Conservation (phyloP, 345 rosid genomes). For the Luvunga scandens region DNA sequence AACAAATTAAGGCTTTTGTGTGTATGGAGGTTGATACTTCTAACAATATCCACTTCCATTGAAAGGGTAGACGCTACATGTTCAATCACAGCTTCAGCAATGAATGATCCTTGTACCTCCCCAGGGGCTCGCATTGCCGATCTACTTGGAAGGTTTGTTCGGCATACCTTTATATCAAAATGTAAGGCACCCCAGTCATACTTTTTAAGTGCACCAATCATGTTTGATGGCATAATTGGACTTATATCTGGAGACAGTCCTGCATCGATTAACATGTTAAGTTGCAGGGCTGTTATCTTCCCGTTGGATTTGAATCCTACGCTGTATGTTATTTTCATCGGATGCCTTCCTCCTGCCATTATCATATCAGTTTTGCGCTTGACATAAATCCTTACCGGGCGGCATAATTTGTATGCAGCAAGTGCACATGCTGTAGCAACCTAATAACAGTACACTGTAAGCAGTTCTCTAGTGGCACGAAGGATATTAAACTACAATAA, state of each 20-base stretch:
- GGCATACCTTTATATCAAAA: slow-evolving; percentile 78
- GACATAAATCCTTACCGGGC: slow-evolving; percentile 71
- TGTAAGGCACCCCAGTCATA: slow-evolving; percentile 87
- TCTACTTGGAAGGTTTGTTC: slow-evolving; percentile 68
- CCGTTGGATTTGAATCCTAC: slow-evolving; percentile 89
- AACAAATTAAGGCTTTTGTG: slow-evolving; percentile 54
- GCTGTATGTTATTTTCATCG: slow-evolving; percentile 78
- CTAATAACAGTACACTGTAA: slow-evolving; percentile 31
- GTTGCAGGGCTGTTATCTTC: slow-evolving; percentile 70
- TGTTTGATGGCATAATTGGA: slow-evolving; percentile 47
- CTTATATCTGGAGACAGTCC: slow-evolving; percentile 59
- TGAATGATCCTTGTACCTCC: slow-evolving; percentile 77
- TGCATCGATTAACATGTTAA: slow-evolving; percentile 61
- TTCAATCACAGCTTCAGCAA: slow-evolving; percentile 80
- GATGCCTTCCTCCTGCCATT: slow-evolving; percentile 95
- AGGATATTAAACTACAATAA: not conserved
- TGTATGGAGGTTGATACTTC: slow-evolving; percentile 64
- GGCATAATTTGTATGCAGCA: slow-evolving; percentile 59
- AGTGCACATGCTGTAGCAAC: slow-evolving; percentile 86
- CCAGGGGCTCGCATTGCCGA: slow-evolving; percentile 93
- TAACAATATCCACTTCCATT: slow-evolving; percentile 63
- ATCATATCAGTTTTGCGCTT: slow-evolving; percentile 85
- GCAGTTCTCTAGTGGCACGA: not conserved
- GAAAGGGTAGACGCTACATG: slow-evolving; percentile 73
- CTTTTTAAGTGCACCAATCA: slow-evolving; percentile 49